These are phyloP conservation scores for Metarhizium sp. DNA, from an alignment of 2,329 filamentous ascomycete species.

Conservation along the genomic window DNA sequence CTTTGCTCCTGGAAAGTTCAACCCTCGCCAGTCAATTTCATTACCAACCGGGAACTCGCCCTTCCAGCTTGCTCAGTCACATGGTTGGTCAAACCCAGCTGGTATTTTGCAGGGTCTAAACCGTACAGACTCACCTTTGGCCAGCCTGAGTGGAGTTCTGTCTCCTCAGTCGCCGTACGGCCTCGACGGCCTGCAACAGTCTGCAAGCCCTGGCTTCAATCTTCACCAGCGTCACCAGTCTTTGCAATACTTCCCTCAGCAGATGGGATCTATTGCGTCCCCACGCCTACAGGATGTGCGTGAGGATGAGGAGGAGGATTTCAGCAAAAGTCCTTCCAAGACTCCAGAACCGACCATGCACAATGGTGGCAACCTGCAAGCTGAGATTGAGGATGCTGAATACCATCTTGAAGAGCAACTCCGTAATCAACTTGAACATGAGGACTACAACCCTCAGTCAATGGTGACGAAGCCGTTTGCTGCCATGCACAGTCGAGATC, in stretches of 20 bases:
- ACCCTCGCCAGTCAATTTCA: slow-evolving; percentile 64
- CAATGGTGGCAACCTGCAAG: slow-evolving; percentile 64
- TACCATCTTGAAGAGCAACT: slow-evolving; percentile 77
- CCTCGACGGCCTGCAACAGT: slow-evolving; percentile 36
- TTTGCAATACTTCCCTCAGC: slow-evolving; percentile 46
- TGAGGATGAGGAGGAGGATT: slow-evolving; percentile 60
- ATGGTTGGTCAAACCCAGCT: slow-evolving; percentile 48
- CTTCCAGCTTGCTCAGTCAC: slow-evolving; percentile 57
- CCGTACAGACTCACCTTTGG: slow-evolving; percentile 54
- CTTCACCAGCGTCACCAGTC: slow-evolving; percentile 50
- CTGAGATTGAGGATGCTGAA: slow-evolving; percentile 76
- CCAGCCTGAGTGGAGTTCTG: slow-evolving; percentile 43
- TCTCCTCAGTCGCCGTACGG: slow-evolving; percentile 58
- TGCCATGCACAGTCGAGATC: slow-evolving; percentile 30
- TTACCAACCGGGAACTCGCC: slow-evolving; percentile 55
- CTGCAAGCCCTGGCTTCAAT: slow-evolving; percentile 31
- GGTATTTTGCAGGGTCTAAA: slow-evolving; percentile 43
- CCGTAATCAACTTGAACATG: slow-evolving; percentile 68
- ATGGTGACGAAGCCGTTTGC: slow-evolving; percentile 15
- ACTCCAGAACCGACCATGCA: slow-evolving; percentile 40
- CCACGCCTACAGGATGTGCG: slow-evolving; percentile 61
- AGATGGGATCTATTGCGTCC: slow-evolving; percentile 45
- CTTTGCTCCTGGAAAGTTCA: slow-evolving; percentile 53
- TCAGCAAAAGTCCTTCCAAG: slow-evolving; percentile 41
- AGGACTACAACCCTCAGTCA: slow-evolving; percentile 60